phyloP scores from a whole-genome alignment of 169 alveolate species.

The Plasmodium gallinaceum region DNA sequence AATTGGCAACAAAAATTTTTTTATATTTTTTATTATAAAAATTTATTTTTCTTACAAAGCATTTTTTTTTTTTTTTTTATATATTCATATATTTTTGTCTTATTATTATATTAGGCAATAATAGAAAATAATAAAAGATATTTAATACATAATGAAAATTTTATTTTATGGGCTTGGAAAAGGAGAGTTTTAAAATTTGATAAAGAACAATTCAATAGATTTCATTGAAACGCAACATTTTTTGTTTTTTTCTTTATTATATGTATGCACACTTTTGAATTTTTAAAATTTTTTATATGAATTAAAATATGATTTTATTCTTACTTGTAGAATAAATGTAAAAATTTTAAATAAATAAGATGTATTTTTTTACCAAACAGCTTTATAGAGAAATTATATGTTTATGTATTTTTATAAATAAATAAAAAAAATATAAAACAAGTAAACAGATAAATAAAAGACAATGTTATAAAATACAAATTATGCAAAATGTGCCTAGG shows the following conservation, averaged over 20 bases:
- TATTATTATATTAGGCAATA: conserved; percentile 20
- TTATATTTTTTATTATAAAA: too few species aligned
- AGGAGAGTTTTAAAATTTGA: conserved; percentile 52
- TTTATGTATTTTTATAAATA: too few species aligned
- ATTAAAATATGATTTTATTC: too few species aligned
- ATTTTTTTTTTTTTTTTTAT: neutral
- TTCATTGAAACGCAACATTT: neutral
- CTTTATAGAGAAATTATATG: too few species aligned
- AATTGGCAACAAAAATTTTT: neutral
- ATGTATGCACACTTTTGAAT: too few species aligned
- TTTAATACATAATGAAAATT: conserved; percentile 53
- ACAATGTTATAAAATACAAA: too few species aligned
- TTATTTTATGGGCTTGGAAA: conserved; percentile 78
- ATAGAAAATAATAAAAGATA: conserved; percentile 67
- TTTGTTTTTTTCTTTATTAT: neutral
- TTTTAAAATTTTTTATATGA: too few species aligned
- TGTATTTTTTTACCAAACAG: too few species aligned
- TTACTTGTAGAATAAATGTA: too few species aligned
- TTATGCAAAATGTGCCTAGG: neutral
- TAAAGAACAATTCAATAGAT: conserved; percentile 55
- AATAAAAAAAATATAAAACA: too few species aligned
- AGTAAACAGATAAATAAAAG: too few species aligned
- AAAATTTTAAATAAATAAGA: too few species aligned
- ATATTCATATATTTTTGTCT: neutral
- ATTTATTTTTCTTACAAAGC: neutral